Evolutionary conservation across 2,329 filamentous ascomycete species (phyloP).

Genomic region (Fusarium sublunatum): DNA sequence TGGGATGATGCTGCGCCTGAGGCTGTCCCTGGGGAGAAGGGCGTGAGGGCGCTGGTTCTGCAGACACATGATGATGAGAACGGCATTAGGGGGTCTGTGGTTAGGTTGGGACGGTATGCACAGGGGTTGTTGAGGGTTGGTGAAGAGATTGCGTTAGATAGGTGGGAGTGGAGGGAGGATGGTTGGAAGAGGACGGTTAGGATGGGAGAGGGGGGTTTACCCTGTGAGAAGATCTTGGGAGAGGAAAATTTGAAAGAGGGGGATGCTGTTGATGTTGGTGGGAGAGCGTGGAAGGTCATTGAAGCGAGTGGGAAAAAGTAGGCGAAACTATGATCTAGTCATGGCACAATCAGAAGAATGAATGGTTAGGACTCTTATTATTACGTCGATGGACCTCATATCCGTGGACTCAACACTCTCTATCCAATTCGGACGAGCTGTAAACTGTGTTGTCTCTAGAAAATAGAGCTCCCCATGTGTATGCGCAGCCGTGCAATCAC

Average conservation of each 20-base stretch:
- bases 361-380: not conserved
- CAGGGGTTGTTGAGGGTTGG: conserved; percentile 66
- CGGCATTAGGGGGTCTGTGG: conserved; percentile 59
- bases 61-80: conserved; percentile 29
- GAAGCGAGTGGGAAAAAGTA: conserved; percentile 38
- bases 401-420: conserved; percentile 3
- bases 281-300: conserved; percentile 50
- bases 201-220: conserved; percentile 51
- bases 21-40: conserved; percentile 16
- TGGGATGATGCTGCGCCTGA: conserved; percentile 64
- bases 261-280: conserved; percentile 39
- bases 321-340: conserved; percentile 1
- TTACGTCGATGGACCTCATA: not conserved
- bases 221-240: conserved; percentile 47
- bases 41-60: conserved; percentile 12
- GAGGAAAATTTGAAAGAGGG: conserved; percentile 23
- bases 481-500: conserved; percentile 9
- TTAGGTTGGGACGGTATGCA: conserved; percentile 64
- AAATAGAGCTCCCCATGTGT: conserved; percentile 16
- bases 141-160: conserved; percentile 60
- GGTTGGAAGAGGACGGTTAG: conserved; percentile 53
- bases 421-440: conserved; percentile 11
- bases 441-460: conserved; percentile 15
- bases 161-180: conserved; percentile 61
- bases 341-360: not conserved